Evolutionary conservation across 73 alveolate species (phyloP), one percentile per base, ranked within the genome.

Genomic region (Blepharisma japonicum): DNA sequence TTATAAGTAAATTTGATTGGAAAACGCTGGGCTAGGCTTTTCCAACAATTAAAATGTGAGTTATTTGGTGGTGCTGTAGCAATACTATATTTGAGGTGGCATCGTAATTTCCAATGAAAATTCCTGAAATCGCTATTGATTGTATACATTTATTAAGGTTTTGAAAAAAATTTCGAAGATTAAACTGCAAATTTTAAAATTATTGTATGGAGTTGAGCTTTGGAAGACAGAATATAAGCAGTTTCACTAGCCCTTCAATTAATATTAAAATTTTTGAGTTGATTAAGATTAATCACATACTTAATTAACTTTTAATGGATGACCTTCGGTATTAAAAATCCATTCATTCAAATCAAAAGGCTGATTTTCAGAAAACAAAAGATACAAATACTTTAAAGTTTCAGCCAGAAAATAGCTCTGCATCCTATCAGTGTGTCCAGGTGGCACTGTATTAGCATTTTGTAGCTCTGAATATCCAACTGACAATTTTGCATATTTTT

Each of bases 291-390:
- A 32, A 32, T 32, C 42, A 32, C 3, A 32, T 32, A 32, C 5
- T 32, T 32, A 32, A 32, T 61, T 61, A 39, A 70, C 27, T 70
- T n/a, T 38, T 11, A 70, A 70, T 7, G 80, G 80, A 45, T 70
- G 80, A 2, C 80, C 80, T 70, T 70, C 80, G 0, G 80, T 70
- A 39, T 25, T 70, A 18, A 70, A 70, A 70, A 70, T 80, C 80
- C 80, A 70, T 11, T 25, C 61, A 4, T 70, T 5, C 25, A 70
- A 45, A 23, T 45, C 80, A 47, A 70, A 18, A 9, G n/a, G 14
- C 27, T 70, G 55, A 11, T 70, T 80, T 21, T 61, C 77, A 25
- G 18, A 21, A 70, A 70, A 5, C 11, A 70, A 9, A 25, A 70
- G 70, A 45, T 70, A 70, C 11, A 70, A 5, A 45, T 70, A 70